Evolutionary conservation across 75 land plant species (phyloP).

Genomic region (Pinus albicaulis): DNA sequence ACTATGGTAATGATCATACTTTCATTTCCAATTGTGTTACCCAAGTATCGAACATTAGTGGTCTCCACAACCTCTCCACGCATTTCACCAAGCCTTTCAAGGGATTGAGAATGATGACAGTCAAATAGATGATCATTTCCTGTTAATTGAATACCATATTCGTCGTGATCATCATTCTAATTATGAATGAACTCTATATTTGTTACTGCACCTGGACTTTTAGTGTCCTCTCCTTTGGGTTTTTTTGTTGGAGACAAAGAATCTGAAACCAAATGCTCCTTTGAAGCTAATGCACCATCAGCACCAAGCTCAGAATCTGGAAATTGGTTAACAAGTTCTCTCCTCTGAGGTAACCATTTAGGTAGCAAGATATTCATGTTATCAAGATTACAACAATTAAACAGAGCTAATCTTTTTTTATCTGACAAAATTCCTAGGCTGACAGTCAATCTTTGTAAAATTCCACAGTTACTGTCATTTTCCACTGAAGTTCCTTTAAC

Average conservation of each 20-base stretch:
- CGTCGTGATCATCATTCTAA: not conserved
- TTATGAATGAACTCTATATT: not conserved
- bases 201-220: conserved; percentile 3
- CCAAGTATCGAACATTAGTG: too few relatives aligned
- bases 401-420: not conserved
- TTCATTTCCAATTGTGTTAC: too few relatives aligned
- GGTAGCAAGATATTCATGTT: not conserved
- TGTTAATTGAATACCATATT: not conserved
- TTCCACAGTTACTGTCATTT: not conserved
- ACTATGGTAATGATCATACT: too few relatives aligned
- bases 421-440: not conserved
- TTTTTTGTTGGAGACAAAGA: not conserved
- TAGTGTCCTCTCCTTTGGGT: not conserved
- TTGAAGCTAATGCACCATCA: not conserved
- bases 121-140: not conserved
- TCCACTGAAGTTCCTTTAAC: not conserved
- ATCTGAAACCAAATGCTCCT: not conserved
- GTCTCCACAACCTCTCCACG: conserved; percentile 1
- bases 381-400: not conserved
- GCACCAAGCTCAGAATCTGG: not conserved
- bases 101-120: not conserved
- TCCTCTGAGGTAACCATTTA: not conserved
- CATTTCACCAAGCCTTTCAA: not conserved
- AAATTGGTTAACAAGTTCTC: not conserved
- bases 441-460: not conserved